These are phyloP conservation scores for Ascomycota sp. DNA, from an alignment of 2,329 filamentous ascomycete genomes.

Conservation along the genomic window DNA sequence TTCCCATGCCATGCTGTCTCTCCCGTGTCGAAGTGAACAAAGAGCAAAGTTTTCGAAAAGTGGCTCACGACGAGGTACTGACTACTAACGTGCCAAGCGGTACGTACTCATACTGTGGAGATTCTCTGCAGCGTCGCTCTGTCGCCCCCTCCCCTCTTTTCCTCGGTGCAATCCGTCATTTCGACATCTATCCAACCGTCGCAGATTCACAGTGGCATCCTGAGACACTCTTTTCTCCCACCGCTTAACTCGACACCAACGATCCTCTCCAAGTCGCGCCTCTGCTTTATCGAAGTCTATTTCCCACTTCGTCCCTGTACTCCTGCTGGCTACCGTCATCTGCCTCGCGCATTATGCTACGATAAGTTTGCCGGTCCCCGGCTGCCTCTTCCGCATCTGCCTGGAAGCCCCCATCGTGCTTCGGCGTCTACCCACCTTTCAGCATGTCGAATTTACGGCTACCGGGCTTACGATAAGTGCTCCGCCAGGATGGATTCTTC, in stretches of 20 bases:
- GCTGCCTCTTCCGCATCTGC: slow-evolving; percentile 1
- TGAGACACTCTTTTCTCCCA: too few relatives aligned
- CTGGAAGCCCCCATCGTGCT: slow-evolving; percentile 2
- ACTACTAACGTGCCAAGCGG: too few relatives aligned
- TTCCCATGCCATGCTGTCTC: too few relatives aligned
- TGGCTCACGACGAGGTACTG: too few relatives aligned
- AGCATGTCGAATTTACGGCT: slow-evolving; percentile 4
- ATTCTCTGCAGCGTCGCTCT: too few relatives aligned
- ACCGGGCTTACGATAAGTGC: slow-evolving; percentile 1
- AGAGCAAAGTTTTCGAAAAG: too few relatives aligned
- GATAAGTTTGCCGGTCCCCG: slow-evolving; percentile 3
- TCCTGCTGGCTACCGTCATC: too few relatives aligned
- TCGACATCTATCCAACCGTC: neutral
- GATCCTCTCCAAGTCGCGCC: too few relatives aligned
- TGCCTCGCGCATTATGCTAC: slow-evolving; percentile 2
- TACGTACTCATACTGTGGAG: too few relatives aligned
- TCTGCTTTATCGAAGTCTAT: too few relatives aligned
- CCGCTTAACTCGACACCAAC: too few relatives aligned
- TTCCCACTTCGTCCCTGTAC: neutral
- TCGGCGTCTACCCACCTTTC: slow-evolving; percentile 1
- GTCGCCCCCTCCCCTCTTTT: neutral
- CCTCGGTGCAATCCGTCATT: neutral
- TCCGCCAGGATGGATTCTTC: slow-evolving; percentile 4
- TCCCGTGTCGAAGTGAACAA: too few relatives aligned
- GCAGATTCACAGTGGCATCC: neutral